Evolutionary conservation across 1,284 basidiomycete genomes (phyloP), one percentile per base, ranked within the genome.

Genomic region (Apiotrichum laibachii): DNA sequence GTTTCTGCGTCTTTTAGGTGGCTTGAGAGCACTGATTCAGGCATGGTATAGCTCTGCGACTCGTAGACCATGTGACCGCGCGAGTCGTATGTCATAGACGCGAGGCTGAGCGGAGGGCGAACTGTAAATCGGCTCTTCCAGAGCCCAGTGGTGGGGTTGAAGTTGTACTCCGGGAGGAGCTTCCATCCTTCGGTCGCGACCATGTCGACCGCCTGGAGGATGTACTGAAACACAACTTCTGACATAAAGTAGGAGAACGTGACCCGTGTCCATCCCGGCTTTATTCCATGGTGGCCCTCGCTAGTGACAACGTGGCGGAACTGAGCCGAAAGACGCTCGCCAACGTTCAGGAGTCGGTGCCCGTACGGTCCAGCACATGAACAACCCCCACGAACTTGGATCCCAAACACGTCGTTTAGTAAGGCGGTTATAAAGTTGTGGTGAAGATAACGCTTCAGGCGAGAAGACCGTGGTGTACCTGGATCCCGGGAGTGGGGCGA

Each of bases 351-450:
- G 9, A 61, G 34, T 0, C n/a, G 39, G 43, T 53, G 50, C 1
- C 55, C 52, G 16, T 61, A 61, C 11, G 60, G 55, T 15, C 50
- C 51, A 16, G 60, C 55, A n/a, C 60, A 61, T n/a, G 55, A 57
- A 37, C 60, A 61, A 0, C 60, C 60, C 4, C 47, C 44, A 5
- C 60, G 55, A 11, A 49, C 55, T 44, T 61, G 60, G 15, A 61
- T 61, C 2, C 60, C 60, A 35, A 57, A 61, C 2, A 61, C 37
- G 39, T 61, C 60, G 48, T 54, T 57, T 13, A 61, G 60, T 5
- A 61, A 48, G 0, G 55, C 60, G 15, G 54, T 52, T 15, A 61
- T 49, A 47, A 50, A 61, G 56, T 61, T 61, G 56, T 57, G 37
- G 49, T 61, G 60, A 1, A 59, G 49, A 18, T 19, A 39, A 9